A percentile compares a stretch with the other conserved stretches of the same genome.
Conservation (phyloP, 1,139 yeast genomes). For the Blastobotrys buckinghamii region DNA sequence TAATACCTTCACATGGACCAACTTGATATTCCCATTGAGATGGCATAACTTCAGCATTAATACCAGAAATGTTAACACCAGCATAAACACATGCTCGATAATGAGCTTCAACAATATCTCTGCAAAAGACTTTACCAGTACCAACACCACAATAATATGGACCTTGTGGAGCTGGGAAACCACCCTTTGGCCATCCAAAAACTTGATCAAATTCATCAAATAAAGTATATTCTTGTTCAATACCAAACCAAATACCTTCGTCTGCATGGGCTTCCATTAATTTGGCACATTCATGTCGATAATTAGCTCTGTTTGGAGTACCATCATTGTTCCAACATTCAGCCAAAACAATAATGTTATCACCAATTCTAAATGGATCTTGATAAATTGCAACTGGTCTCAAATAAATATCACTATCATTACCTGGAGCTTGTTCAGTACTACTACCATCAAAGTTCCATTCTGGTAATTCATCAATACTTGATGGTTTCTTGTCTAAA, state of each 20-base stretch:
- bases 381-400: constrained; percentile 92
- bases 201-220: constrained; percentile 86
- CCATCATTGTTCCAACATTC: constrained; percentile 99
- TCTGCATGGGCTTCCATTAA: constrained; percentile 87
- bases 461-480: constrained; percentile 87
- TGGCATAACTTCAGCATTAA: constrained; percentile 99
- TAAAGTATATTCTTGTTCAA: constrained; percentile 97
- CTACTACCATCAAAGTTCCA: constrained; percentile 99
- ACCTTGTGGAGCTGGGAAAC: constrained; percentile 99
- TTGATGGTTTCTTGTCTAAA: constrained; percentile 57
- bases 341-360: constrained; percentile 87
- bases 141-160: constrained; percentile 99
- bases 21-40: constrained; percentile 99
- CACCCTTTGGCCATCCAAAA: constrained; percentile 99
- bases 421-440: constrained; percentile 98
- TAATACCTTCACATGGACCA: constrained; percentile 94
- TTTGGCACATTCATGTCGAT: constrained; percentile 96
- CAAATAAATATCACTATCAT: constrained; percentile 89
- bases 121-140: constrained; percentile 95
- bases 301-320: constrained; percentile 96
- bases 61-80: constrained; percentile 87
- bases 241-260: constrained; percentile 93
- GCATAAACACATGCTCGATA: constrained; percentile 96
- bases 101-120: constrained; percentile 98
- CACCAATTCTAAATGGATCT: constrained; percentile 97